Conservation (phyloP, 148 eudicot species). For the Rhododendron vialii region DNA sequence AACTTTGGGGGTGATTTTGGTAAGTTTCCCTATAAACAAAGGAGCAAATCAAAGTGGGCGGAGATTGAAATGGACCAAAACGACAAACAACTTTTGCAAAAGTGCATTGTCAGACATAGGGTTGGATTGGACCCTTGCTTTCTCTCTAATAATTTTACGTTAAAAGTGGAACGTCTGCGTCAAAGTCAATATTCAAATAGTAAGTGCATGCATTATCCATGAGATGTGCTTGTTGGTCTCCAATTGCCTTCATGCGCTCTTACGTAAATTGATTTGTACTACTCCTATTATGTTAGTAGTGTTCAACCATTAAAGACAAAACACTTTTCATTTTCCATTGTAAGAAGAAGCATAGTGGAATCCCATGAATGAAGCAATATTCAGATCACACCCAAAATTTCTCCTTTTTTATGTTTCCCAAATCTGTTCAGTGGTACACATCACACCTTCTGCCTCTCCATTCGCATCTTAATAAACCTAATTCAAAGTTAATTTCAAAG, state of each 20-base stretch:
- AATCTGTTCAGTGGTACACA: background rate
- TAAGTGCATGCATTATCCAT: background rate
- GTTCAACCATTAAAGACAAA: background rate
- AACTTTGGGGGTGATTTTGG: too few relatives aligned
- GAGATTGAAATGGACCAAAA: background rate
- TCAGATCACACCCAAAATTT: background rate
- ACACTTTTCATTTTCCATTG: background rate
- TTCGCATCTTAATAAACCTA: background rate
- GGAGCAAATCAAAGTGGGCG: background rate
- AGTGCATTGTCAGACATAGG: background rate
- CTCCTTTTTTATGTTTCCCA: background rate
- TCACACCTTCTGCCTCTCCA: background rate
- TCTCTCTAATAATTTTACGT: background rate
- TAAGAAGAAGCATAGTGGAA: background rate
- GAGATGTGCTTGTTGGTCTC: background rate
- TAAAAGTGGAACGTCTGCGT: accelerated
- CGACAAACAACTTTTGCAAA: slow-evolving; percentile 3
- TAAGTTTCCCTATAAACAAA: background rate
- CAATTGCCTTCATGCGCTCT: background rate
- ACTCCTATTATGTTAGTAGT: background rate
- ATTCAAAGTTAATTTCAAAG: background rate
- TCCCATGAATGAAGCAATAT: background rate
- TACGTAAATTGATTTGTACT: background rate
- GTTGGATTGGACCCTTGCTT: background rate
- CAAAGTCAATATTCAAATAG: too few relatives aligned